Percentiles rank a stretch among this genome's conserved stretches.
These are phyloP conservation scores for Syzygium grande DNA, from an alignment of 345 rosid genomes.

Conservation along the genomic window DNA sequence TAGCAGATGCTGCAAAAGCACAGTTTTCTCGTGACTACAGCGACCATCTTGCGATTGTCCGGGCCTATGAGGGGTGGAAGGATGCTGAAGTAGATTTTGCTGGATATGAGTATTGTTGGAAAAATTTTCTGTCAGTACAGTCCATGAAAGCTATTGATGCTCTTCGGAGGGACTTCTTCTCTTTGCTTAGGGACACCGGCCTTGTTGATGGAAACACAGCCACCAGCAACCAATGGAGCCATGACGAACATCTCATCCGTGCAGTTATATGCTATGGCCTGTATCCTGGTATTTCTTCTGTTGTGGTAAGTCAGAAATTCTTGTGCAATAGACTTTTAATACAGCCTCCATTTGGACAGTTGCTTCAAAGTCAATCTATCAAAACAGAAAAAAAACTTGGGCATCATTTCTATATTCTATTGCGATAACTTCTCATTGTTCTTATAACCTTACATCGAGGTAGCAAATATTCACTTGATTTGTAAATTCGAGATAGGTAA, in stretches of 20 bases:
- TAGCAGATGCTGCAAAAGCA: constrained; percentile 82
- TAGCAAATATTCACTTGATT: background rate
- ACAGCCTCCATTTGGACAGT: background rate
- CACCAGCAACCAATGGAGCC: constrained; percentile 41
- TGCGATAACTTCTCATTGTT: background rate
- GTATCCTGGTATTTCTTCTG: constrained; percentile 80
- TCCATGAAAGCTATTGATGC: constrained; percentile 90
- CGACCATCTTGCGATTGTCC: constrained; percentile 85
- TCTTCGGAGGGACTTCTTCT: constrained; percentile 73
- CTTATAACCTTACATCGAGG: background rate
- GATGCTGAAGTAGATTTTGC: constrained; percentile 63
- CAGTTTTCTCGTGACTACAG: constrained; percentile 76
- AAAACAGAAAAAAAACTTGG: background rate
- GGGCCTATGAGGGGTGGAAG: constrained; percentile 86
- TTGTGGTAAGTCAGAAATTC: constrained; percentile 55
- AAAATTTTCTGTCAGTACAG: constrained; percentile 72
- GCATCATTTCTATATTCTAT: background rate
- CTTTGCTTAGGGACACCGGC: constrained; percentile 70
- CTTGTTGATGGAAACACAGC: constrained; percentile 50
- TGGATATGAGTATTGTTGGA: constrained; percentile 90
- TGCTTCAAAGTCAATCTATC: background rate
- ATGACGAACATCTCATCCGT: constrained; percentile 52
- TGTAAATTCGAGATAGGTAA: background rate
- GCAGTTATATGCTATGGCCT: constrained; percentile 86
- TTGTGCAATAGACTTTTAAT: background rate